These are phyloP conservation scores for Schoenoplectus triqueter DNA, from an alignment of 202 grass and related monocot species.

Conservation along the genomic window DNA sequence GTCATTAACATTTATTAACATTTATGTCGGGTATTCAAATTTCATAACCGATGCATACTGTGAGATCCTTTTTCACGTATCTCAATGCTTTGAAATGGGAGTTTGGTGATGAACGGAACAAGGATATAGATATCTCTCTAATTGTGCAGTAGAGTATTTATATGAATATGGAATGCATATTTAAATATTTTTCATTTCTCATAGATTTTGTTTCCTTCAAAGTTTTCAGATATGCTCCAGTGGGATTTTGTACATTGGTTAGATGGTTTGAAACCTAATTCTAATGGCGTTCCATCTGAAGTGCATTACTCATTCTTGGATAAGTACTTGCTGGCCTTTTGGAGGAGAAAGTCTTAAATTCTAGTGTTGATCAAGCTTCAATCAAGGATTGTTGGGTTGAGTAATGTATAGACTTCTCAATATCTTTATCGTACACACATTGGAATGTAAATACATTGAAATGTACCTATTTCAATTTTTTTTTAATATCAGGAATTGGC, in stretches of 20 bases:
- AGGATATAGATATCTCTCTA: no score
- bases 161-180: no score
- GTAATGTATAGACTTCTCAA: neutral
- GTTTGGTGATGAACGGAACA: no score
- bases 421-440: neutral
- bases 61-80: no score
- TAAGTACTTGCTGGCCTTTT: no score
- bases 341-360: neutral
- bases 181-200: no score
- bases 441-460: neutral
- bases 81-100: no score
- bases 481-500: constrained; percentile 51
- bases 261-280: constrained; percentile 8
- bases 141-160: no score
- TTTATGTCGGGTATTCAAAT: no score
- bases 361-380: neutral
- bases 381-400: neutral
- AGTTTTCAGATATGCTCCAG: neutral
- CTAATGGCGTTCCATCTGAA: neutral
- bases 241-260: neutral
- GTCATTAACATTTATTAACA: no score
- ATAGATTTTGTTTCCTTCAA: neutral
- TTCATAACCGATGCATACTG: no score
- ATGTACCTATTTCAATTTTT: neutral
- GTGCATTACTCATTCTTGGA: neutral